A percentile compares a stretch with the other conserved stretches of the same genome.
Conservation (phyloP, 345 rosid species). For the Gossypium rotundifolium region DNA sequence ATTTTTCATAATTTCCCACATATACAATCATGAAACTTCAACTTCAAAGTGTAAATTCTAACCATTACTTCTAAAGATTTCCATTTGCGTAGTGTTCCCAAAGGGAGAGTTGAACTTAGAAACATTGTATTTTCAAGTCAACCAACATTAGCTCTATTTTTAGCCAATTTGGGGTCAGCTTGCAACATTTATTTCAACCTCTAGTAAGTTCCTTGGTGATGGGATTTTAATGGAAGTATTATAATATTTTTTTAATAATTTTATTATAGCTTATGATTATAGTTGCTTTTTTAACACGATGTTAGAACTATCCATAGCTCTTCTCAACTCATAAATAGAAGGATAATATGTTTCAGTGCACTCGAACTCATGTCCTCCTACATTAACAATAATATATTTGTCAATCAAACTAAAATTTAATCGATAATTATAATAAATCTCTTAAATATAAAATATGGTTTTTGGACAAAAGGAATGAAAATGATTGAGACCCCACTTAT, state of each 20-base stretch:
- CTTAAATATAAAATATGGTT: neutral
- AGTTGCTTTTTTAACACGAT: too few relatives aligned
- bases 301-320: too few relatives aligned
- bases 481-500: constrained; percentile 9
- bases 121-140: neutral
- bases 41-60: too few relatives aligned
- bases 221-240: constrained; percentile 5
- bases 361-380: accelerated
- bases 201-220: neutral
- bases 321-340: too few relatives aligned
- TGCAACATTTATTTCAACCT: neutral
- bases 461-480: neutral
- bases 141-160: neutral
- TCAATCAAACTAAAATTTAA: too few relatives aligned
- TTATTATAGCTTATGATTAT: too few relatives aligned
- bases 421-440: too few relatives aligned
- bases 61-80: too few relatives aligned
- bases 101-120: neutral
- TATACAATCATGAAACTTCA: too few relatives aligned
- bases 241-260: neutral
- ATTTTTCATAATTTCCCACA: too few relatives aligned
- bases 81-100: too few relatives aligned
- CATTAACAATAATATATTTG: accelerated
- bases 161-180: neutral
- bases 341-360: too few relatives aligned